Evolutionary conservation across 2,329 filamentous ascomycete genomes (phyloP).

Genomic region (Calonectria naviculata): DNA sequence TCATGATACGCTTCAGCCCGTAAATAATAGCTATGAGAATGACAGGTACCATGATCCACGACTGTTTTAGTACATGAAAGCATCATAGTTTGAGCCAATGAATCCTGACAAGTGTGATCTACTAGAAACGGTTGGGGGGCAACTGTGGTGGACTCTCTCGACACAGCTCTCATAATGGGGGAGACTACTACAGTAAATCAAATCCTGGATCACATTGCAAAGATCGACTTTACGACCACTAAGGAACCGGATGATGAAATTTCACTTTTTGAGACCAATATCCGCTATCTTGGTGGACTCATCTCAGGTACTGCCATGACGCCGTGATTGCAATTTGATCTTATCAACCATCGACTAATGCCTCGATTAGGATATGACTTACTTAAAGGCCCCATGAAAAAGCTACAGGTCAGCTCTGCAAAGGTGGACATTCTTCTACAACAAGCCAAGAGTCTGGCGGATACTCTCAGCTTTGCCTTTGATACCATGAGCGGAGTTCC

Average conservation of each 20-base stretch:
- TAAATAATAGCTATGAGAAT: background rate
- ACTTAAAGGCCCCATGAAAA: background rate
- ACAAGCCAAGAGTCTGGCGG: background rate
- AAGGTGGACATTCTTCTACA: background rate
- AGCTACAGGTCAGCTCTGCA: background rate
- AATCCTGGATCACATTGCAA: background rate
- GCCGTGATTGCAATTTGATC: too few relatives aligned
- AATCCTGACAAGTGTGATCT: background rate
- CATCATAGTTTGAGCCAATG: background rate
- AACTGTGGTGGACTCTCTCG: background rate
- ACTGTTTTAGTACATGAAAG: background rate
- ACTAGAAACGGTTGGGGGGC: background rate
- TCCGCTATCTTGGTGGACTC: background rate
- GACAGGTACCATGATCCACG: background rate
- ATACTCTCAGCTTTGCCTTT: background rate
- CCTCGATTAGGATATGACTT: background rate
- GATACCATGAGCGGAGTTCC: background rate
- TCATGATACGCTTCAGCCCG: background rate
- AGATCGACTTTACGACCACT: background rate
- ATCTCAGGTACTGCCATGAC: background rate
- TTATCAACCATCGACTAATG: background rate
- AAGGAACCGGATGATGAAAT: background rate
- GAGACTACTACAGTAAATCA: background rate
- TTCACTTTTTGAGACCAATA: background rate
- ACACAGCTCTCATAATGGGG: background rate